Evolutionary conservation across 345 rosid genomes (phyloP), one percentile per base, ranked within the genome.

Genomic region (Leavenworthia alabamica): DNA sequence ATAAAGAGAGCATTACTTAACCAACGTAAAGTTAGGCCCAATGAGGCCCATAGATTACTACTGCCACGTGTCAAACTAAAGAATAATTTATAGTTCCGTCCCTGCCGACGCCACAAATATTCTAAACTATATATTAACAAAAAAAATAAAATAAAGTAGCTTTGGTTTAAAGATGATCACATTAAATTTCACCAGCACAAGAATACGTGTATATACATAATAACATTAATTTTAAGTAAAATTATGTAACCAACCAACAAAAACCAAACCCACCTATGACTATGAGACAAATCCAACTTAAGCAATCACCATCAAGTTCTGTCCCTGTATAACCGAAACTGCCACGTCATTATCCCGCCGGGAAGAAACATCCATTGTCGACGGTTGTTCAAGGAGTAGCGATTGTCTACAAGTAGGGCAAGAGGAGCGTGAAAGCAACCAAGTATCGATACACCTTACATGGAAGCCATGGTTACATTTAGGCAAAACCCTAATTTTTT

Each of bases 401-500:
- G 89, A 78, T 14, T 73, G 89, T 44, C 93, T 78, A 35, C 93
- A 86, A 64, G 78, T 83, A 14, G 93, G 93, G 42, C 93, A 86
- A 20, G 93, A 83, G 7, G 89, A 78, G 69, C 72, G 81, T 7
- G 89, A 77, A 58, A 77, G 50, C 78, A 86, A 60, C 89, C 89
- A 86, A 15, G 78, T 78, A 29, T 86, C 93, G 13, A 86, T 77
- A 60, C 93, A 86, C 56, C 61, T 76, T 40, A 86, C 87, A 60
- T 86, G 93, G 48, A 86, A 83, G 50, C 89, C 87, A 59, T 86
- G 93, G 61, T 74, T 72, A 70, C 93, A 86, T 64, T 67, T 81
- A 1, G 93, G 87, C 77, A 86, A 72, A 32, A 83, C 85, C 69
- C 89, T 72, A 40, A 86, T 79, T 65, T 77, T 83, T 49, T 86